Percentiles rank a stretch among this genome's conserved stretches.
phyloP scores from a whole-genome alignment of 768 basidiomycete species.

The Agaricus blazei region DNA sequence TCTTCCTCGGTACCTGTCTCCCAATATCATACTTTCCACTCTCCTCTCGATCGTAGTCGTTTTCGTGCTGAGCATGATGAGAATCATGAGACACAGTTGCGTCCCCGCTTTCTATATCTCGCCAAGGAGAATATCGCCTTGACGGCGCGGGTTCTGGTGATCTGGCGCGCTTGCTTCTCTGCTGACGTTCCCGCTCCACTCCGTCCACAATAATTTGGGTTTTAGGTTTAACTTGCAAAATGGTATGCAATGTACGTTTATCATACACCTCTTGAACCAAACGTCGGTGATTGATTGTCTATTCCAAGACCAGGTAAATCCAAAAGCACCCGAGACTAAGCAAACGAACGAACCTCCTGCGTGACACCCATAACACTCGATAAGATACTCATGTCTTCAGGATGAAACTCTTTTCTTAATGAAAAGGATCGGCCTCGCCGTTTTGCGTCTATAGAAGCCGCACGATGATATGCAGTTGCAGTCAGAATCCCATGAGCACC shows the following conservation, averaged over 20 bases:
- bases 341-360: slow-evolving; percentile 54
- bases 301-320: slow-evolving; percentile 2
- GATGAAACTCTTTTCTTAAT: slow-evolving; percentile 36
- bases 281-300: slow-evolving; percentile 74
- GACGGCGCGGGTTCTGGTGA: neutral
- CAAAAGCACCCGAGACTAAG: neutral
- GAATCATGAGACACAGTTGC: neutral
- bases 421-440: slow-evolving; percentile 43
- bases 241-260: slow-evolving; percentile 49
- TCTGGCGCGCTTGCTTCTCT: neutral
- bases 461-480: slow-evolving; percentile 62
- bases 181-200: neutral
- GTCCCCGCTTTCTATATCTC: slow-evolving; percentile 6
- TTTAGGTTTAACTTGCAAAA: slow-evolving; percentile 42
- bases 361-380: slow-evolving; percentile 78
- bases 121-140: slow-evolving; percentile 6
- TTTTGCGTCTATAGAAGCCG: slow-evolving; percentile 56
- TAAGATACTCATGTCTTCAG: slow-evolving; percentile 73
- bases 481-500: slow-evolving; percentile 79
- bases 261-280: slow-evolving; percentile 69
- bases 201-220: slow-evolving; percentile 12
- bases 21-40: slow-evolving; percentile 54
- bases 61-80: neutral
- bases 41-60: slow-evolving; percentile 32
- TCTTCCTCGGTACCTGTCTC: slow-evolving; percentile 42